These are phyloP conservation scores for Podila verticillata DNA, from an alignment of 192 early-diverging fungal genomes.

Conservation along the genomic window DNA sequence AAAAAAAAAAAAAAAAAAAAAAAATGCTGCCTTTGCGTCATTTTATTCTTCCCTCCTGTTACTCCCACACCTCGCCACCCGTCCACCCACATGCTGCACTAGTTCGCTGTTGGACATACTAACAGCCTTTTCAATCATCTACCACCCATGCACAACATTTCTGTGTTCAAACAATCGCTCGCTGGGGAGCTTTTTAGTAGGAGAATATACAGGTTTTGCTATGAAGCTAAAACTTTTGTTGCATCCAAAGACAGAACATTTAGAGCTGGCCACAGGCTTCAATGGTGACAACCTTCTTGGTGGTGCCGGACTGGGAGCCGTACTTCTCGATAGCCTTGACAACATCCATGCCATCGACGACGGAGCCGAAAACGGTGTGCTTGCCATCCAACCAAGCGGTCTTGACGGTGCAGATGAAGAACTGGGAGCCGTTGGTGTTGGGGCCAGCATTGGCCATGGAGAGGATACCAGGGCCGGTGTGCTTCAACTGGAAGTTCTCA, in stretches of 20 bases:
- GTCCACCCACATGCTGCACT: neutral
- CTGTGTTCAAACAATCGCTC: no score
- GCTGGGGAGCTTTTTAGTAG: no score
- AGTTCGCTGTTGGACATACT: neutral
- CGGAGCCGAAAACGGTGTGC: conserved; percentile 85
- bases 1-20: conserved; percentile 1
- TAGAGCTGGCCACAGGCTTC: conserved; percentile 73
- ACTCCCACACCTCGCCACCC: neutral
- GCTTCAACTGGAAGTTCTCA: conserved; percentile 72
- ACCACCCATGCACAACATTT: no score
- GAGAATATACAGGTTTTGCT: no score
- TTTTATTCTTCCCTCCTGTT: neutral
- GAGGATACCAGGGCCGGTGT: conserved; percentile 70
- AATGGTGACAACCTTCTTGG: conserved; percentile 65
- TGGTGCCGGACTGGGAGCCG: conserved; percentile 63
- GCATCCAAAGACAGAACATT: conserved; percentile 18
- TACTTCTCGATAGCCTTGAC: conserved; percentile 70
- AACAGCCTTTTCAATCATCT: neutral
- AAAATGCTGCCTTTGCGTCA: neutral
- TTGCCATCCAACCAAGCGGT: conserved; percentile 90
- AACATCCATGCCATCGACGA: conserved; percentile 75
- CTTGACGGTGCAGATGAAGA: conserved; percentile 88
- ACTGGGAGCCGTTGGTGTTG: conserved; percentile 90
- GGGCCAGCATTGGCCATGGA: conserved; percentile 91
- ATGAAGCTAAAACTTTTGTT: neutral